Evolutionary conservation across 805 yeast genomes (phyloP).

Genomic region (Yarrowia deformans): DNA sequence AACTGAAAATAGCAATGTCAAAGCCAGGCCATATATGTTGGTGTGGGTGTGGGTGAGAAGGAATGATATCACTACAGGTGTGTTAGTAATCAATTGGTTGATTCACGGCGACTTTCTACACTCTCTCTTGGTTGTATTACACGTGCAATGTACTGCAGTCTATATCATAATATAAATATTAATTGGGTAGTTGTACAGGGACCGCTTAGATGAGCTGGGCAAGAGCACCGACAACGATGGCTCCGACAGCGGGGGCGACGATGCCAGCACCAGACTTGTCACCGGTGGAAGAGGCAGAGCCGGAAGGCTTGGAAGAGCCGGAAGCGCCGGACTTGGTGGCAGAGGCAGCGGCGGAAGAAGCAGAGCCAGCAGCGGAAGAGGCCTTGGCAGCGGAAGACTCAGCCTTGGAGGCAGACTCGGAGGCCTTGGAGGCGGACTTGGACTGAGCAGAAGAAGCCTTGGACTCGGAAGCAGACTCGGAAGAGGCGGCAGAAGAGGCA

Average conservation of each 20-base stretch:
- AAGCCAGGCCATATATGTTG: conserved; percentile 9
- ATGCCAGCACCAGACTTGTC: conserved; percentile 1
- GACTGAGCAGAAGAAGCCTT: not conserved
- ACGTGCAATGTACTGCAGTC: conserved; percentile 32
- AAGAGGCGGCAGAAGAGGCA: conserved; percentile 31
- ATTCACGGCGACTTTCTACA: not conserved
- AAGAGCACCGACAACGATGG: conserved; percentile 34
- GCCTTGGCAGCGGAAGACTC: conserved; percentile 21
- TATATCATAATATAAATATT: conserved; percentile 24
- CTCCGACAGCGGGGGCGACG: conserved; percentile 33
- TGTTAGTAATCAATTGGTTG: not conserved
- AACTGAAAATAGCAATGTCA: not conserved
- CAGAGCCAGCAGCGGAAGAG: conserved; percentile 22
- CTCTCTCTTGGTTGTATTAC: not conserved
- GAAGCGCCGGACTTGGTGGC: conserved; percentile 22
- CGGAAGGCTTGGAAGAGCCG: conserved; percentile 11
- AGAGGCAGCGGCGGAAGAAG: conserved; percentile 29
- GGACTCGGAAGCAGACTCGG: conserved; percentile 7
- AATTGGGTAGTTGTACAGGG: conserved; percentile 18
- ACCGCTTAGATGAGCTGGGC: conserved; percentile 38
- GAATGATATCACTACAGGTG: no score
- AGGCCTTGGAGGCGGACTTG: conserved; percentile 20
- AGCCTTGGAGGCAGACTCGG: conserved; percentile 24
- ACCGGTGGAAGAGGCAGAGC: conserved; percentile 21
- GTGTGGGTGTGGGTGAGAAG: not conserved